phyloP scores from a whole-genome alignment of 2,329 filamentous ascomycete species.

The Neonectria faginata region DNA sequence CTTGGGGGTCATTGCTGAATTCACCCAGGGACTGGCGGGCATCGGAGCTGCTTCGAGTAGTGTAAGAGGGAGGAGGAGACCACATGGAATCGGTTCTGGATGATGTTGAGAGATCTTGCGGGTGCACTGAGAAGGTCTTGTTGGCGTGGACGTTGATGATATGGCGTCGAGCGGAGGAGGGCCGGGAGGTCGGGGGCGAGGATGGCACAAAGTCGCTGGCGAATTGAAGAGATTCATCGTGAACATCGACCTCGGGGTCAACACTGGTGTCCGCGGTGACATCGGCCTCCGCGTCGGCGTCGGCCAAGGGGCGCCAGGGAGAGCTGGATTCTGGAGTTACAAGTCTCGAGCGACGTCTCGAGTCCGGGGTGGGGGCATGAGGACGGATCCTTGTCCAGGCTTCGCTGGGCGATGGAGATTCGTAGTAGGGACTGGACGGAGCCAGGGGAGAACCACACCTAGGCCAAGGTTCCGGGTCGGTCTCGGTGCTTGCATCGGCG shows the following conservation, averaged over 20 bases:
- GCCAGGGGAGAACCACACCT: constrained; percentile 33
- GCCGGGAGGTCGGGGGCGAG: constrained; percentile 41
- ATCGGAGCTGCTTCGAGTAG: constrained; percentile 61
- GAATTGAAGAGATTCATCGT: constrained; percentile 30
- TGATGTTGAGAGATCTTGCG: constrained; percentile 47
- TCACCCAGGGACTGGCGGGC: constrained; percentile 60
- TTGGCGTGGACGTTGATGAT: constrained; percentile 65
- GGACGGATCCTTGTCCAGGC: constrained; percentile 36
- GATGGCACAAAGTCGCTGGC: constrained; percentile 24
- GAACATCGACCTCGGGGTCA: constrained; percentile 30
- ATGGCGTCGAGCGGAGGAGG: constrained; percentile 49
- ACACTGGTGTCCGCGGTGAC: constrained; percentile 30
- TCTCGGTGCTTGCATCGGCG: constrained; percentile 40
- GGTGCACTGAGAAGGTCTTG: constrained; percentile 68
- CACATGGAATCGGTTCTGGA: constrained; percentile 49
- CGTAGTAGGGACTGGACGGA: constrained; percentile 39
- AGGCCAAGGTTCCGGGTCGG: constrained; percentile 35
- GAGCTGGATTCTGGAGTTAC: constrained; percentile 36
- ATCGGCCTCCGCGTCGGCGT: constrained; percentile 33
- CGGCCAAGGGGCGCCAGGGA: constrained; percentile 34
- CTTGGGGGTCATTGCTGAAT: constrained; percentile 60
- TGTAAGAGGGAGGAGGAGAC: constrained; percentile 59
- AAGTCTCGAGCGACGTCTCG: constrained; percentile 33
- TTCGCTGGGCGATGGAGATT: constrained; percentile 42
- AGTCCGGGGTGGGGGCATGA: constrained; percentile 29